Conservation (phyloP, 2,329 filamentous ascomycete species). For the Diaporthe sp. region DNA sequence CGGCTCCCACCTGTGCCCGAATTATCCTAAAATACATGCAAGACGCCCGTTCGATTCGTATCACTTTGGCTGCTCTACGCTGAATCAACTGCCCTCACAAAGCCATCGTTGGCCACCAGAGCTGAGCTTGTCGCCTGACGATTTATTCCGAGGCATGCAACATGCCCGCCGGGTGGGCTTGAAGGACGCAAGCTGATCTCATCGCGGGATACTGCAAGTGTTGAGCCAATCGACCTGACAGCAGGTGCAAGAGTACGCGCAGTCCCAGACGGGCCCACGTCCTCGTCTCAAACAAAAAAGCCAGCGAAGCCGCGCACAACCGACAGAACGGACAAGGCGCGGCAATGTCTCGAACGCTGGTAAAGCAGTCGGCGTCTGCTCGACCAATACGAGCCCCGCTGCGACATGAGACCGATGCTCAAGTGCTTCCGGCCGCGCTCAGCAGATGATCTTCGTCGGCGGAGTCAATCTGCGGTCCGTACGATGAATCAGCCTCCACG, state of each 20-base stretch:
- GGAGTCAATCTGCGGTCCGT: slow-evolving; percentile 13
- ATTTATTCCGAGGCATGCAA: neutral
- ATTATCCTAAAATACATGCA: neutral
- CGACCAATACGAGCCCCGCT: neutral
- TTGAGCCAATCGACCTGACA: neutral
- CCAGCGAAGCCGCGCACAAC: neutral
- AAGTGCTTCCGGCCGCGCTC: neutral
- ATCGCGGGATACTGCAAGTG: neutral
- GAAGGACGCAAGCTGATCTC: neutral
- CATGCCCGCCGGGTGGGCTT: neutral
- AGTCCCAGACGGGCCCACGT: neutral
- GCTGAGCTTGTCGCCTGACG: too few species aligned
- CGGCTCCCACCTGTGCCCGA: neutral
- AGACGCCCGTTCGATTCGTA: neutral
- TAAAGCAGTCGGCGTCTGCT: slow-evolving; percentile 16
- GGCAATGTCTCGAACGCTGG: slow-evolving; percentile 9
- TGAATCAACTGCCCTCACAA: neutral
- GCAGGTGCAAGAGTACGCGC: neutral
- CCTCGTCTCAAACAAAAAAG: neutral
- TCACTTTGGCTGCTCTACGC: neutral
- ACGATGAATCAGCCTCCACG: slow-evolving; percentile 12
- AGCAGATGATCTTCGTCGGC: slow-evolving; percentile 22
- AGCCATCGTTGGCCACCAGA: neutral
- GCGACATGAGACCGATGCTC: neutral
- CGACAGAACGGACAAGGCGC: neutral